These are phyloP conservation scores for Hypoxylon crocopeplum DNA, from an alignment of 495 filamentous ascomycete genomes.

Conservation along the genomic window DNA sequence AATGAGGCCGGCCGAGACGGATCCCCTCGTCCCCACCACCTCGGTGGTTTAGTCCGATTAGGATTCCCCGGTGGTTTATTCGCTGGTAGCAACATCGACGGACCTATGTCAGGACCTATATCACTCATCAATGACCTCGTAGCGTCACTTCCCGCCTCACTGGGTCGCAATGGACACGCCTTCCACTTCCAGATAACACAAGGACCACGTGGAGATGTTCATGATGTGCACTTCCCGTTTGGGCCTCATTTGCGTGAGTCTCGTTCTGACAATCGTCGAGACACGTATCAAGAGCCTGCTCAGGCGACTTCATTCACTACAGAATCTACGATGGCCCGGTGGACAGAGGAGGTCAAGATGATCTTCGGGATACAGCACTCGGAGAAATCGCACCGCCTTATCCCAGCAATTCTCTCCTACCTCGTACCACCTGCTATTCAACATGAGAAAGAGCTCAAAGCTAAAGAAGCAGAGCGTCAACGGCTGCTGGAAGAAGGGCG, in stretches of 20 bases:
- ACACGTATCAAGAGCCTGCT: conserved; percentile 52
- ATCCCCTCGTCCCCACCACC: conserved; percentile 40
- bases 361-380: conserved; percentile 72
- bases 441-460: conserved; percentile 70
- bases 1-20: conserved; percentile 45
- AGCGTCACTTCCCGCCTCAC: conserved; percentile 36
- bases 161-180: conserved; percentile 41
- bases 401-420: conserved; percentile 69
- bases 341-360: conserved; percentile 90
- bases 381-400: conserved; percentile 75
- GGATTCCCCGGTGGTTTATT: conserved; percentile 43
- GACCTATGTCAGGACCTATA: conserved; percentile 48
- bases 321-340: conserved; percentile 72
- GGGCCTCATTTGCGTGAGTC: conserved; percentile 42
- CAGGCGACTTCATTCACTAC: conserved; percentile 75
- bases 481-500: conserved; percentile 74
- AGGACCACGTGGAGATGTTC: conserved; percentile 45
- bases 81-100: conserved; percentile 35
- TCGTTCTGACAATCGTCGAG: conserved; percentile 50
- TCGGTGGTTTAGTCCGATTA: conserved; percentile 44
- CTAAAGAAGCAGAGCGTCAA: conserved; percentile 62
- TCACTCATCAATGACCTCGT: conserved; percentile 53
- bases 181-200: conserved; percentile 54
- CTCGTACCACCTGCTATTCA: conserved; percentile 87
- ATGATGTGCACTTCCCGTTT: conserved; percentile 47